Percentiles rank a stretch among this genome's conserved stretches.
Evolutionary conservation across 192 early-diverging fungal genomes (phyloP).

Genomic region (Linnemannia hyalina): DNA sequence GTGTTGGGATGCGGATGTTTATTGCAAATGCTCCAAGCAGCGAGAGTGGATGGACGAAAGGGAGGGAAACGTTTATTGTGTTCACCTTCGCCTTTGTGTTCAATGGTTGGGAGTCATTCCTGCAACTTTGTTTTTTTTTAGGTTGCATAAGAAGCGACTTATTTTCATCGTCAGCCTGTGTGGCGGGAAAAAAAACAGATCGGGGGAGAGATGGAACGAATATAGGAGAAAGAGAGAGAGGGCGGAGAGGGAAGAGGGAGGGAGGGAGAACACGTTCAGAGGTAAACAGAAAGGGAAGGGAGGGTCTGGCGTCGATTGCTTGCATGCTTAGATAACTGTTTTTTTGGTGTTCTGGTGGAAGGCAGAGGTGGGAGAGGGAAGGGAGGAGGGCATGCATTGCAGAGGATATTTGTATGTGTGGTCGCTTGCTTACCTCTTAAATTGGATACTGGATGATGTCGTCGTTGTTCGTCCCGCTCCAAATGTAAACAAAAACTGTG

Average conservation of each 20-base stretch:
- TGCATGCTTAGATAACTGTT: constrained; percentile 2
- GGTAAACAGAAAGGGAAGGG: background rate
- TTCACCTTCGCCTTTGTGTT: background rate
- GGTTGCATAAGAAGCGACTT: background rate
- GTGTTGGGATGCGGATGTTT: background rate
- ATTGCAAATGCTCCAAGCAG: too few relatives aligned
- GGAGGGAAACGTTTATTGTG: too few relatives aligned
- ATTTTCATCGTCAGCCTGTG: background rate
- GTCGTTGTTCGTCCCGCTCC: constrained; percentile 1
- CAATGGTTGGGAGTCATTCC: background rate
- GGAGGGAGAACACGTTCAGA: background rate
- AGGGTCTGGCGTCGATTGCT: background rate
- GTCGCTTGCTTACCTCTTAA: constrained; percentile 1
- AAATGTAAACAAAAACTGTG: background rate
- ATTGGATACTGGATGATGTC: background rate
- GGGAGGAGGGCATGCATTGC: background rate
- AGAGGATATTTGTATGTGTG: background rate
- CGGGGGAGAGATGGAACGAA: background rate
- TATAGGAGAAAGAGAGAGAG: background rate
- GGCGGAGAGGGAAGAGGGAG: background rate
- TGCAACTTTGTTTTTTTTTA: background rate
- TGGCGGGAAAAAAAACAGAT: background rate
- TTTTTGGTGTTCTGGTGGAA: background rate
- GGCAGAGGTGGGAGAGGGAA: too few relatives aligned
- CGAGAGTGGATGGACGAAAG: too few relatives aligned